Evolutionary conservation across 202 grass and related monocot species (phyloP).

Genomic region (Hordeum pubiflorum): DNA sequence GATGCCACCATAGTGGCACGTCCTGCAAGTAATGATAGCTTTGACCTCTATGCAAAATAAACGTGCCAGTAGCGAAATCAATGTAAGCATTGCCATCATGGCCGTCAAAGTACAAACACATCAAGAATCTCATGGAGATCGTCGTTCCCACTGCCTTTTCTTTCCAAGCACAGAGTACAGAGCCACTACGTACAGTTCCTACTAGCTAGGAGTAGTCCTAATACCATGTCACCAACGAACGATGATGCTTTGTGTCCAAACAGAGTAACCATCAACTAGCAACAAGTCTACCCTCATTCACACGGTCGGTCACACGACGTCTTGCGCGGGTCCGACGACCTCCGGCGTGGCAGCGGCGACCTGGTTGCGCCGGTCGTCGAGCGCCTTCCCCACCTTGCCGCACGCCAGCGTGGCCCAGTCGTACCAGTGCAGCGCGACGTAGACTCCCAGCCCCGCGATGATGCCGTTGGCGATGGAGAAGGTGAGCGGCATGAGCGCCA

Average conservation of each 20-base stretch:
- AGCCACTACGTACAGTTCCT: not conserved
- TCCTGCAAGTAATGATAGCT: not conserved
- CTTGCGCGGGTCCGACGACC: not conserved
- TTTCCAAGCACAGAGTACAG: not conserved
- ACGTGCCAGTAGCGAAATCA: not conserved
- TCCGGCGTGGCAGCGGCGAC: constrained; percentile 18
- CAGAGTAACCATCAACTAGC: not conserved
- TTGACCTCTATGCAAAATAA: not conserved
- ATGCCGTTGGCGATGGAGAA: constrained; percentile 87
- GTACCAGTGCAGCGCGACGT: constrained; percentile 47
- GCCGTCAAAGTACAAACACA: constrained; percentile 30
- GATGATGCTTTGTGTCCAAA: too few relatives aligned
- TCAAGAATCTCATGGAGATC: not conserved
- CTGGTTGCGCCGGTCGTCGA: constrained; percentile 37
- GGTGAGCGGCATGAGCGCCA: constrained; percentile 66
- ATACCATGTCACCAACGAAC: not conserved
- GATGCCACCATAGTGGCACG: too few relatives aligned
- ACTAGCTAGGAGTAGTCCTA: not conserved
- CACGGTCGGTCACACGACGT: not conserved
- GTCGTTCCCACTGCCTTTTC: not conserved
- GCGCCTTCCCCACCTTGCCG: not conserved
- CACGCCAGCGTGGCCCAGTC: constrained; percentile 26
- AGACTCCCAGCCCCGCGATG: constrained; percentile 48
- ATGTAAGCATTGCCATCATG: not conserved
- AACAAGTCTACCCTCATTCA: not conserved